Evolutionary conservation across 2,329 filamentous ascomycete species (phyloP).

Genomic region (Diaporthe destruens): DNA sequence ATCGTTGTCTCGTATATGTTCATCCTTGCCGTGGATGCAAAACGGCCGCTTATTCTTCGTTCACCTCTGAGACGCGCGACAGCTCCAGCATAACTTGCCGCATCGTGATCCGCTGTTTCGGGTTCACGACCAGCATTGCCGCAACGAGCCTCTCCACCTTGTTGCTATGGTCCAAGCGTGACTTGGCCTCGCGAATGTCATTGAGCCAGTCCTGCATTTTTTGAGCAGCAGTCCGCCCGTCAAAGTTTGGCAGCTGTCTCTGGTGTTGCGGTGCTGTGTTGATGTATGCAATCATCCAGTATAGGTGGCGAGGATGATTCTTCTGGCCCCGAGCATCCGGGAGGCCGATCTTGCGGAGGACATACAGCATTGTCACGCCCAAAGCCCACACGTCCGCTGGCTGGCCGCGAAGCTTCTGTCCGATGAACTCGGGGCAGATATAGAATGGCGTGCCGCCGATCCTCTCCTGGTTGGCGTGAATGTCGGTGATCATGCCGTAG

Average conservation of each 20-base stretch:
- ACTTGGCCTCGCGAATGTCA: constrained; percentile 64
- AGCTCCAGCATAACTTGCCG: constrained; percentile 62
- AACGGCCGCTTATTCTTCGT: constrained; percentile 45
- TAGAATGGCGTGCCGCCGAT: constrained; percentile 72
- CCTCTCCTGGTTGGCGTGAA: constrained; percentile 53
- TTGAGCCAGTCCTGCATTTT: constrained; percentile 70
- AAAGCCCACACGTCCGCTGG: constrained; percentile 72
- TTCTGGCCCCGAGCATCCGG: constrained; percentile 65
- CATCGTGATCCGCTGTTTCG: constrained; percentile 66
- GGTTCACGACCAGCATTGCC: constrained; percentile 67
- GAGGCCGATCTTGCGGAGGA: constrained; percentile 66
- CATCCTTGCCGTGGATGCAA: neutral
- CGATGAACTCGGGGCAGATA: constrained; percentile 72
- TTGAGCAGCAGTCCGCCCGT: constrained; percentile 41
- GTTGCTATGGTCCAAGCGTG: constrained; percentile 60
- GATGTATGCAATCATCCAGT: constrained; percentile 70
- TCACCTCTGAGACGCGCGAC: constrained; percentile 46
- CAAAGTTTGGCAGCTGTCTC: constrained; percentile 43
- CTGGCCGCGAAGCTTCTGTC: constrained; percentile 64
- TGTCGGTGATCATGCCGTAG: constrained; percentile 67
- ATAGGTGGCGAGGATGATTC: constrained; percentile 63
- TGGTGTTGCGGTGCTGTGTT: constrained; percentile 54
- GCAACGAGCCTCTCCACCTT: constrained; percentile 64
- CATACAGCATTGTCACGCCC: constrained; percentile 72
- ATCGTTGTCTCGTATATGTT: constrained; percentile 3